Evolutionary conservation across 495 filamentous ascomycete genomes (phyloP), one percentile per base, ranked within the genome.

Genomic region (Penicillium riverlandense): DNA sequence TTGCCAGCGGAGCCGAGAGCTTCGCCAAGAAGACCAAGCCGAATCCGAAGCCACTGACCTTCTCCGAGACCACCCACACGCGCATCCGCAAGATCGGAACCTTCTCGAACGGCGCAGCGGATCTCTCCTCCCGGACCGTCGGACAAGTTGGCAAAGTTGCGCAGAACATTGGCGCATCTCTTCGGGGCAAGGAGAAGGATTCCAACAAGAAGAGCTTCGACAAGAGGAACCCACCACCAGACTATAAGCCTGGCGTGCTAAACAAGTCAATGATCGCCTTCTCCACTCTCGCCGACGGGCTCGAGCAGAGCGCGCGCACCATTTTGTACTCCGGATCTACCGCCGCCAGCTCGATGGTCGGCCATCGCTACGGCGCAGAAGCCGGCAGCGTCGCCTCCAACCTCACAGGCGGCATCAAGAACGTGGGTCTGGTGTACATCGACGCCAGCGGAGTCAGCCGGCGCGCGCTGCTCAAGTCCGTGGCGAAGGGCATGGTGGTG

Each of bases 401-500:
- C 37, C 54, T 98, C 38, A 86, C 86, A 0, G 85, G 90, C 3
- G 89, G 89, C 6, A 83, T 95, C 51, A 94, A 86, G 70, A 97
- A 97, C 53, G 94, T 97, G 35, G 91, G 90, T 4, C 70, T 98
- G 32, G 92, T 98, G n/a, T 98, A 98, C 57, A 91, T 98, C 34
- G 92, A 98, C 56, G 94, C 90, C 7, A 82, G 88, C 1, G 92
- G 92, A 5, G 94, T 98, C 5, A 90, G 84, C 38, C 73, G 92
- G 10, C 75, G 84, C 48, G 94, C 94, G 0, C 76, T 98, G 40
- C 78, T 98, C 48, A 98, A 94, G 70, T 76, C 73, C 3, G 92
- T 98, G 6, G 92, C 94, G 14, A 96, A 95, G 69, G 92, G 94
- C n/a, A 95, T 96, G 91, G 87, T 97, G 0, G 85, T 98, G 12